Evolutionary conservation across 108 stramenopile genomes (phyloP).

Genomic region (Tribonema minus): DNA sequence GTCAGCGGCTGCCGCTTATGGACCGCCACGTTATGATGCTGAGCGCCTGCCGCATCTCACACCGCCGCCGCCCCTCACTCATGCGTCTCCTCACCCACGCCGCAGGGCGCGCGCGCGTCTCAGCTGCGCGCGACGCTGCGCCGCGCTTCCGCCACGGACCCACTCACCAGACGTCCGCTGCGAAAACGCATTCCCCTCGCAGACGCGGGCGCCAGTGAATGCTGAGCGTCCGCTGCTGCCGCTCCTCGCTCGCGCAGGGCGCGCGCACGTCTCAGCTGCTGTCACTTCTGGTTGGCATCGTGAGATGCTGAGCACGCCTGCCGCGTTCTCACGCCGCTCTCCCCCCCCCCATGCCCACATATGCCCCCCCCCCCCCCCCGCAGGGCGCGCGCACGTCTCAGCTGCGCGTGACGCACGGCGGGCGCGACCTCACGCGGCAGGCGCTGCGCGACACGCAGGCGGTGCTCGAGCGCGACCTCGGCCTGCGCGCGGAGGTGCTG

Average conservation of each 20-base stretch:
- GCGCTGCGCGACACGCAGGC: constrained; percentile 24
- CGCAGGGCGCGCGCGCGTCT: too few species aligned
- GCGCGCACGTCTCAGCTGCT: too few species aligned
- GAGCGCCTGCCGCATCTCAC: background rate
- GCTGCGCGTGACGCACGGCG: constrained; percentile 29
- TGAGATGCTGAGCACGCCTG: background rate
- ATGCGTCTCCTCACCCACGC: too few species aligned
- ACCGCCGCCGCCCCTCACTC: background rate
- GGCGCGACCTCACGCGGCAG: constrained; percentile 38
- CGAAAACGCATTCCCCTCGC: too few species aligned
- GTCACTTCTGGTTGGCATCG: background rate
- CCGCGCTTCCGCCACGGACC: too few species aligned
- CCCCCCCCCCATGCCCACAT: background rate
- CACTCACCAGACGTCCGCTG: too few species aligned
- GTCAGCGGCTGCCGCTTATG: background rate
- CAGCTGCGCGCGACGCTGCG: constrained; percentile 12
- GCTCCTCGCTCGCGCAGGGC: too few species aligned
- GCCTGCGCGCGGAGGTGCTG: constrained; percentile 24
- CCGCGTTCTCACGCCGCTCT: background rate
- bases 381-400: constrained; percentile 25
- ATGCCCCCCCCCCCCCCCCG: background rate
- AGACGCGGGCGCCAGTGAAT: too few species aligned
- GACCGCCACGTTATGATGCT: background rate
- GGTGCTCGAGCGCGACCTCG: constrained; percentile 36
- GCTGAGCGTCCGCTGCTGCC: too few species aligned